Base-by-base conservation (phyloP, 1,139 yeast genomes). In the Tardiomyces digboiensis region DNA sequence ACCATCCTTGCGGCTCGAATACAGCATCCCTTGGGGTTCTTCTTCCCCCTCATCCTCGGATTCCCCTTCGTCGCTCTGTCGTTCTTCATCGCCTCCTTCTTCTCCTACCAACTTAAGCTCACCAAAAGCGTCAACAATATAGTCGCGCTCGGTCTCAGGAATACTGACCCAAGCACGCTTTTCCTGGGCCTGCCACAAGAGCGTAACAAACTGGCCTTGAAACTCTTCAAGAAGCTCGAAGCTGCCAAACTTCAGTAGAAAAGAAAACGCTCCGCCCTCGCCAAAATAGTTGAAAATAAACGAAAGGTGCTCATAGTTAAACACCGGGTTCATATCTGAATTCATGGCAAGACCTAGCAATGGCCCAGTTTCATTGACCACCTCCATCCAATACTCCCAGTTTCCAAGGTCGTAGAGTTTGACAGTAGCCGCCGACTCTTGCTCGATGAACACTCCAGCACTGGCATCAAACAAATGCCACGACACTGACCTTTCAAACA, bases 231-330 rank as follows among this genome's bases (percentile, higher is more conserved):
- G 68, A 0, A 61, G 61, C 1, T 66, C 67, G 18, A 64, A 59
- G 38, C 62, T 57, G 0, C 53, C 52, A 55, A 87, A 85, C 54
- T 72, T 75, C 36, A 85, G 52, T 48, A 83, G 67, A 75, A 84
- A 84, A 0, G 95, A 81, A 41, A 70, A 68, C 0, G 76, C 71
- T 2, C 67, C 63, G 13, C 59, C 66, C 3, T 56, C 62, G 2
- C 66, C 56, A 26, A 66, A 67, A 50, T 75, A 71, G 56, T 83
- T 83, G 71, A 86, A 87, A 29, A 82, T 73, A 54, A 87, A 83
- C 0, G 85, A 72, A 10, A 62, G 51, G 29, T 73, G 71, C 36
- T 75, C 79, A 47, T 68, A 72, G 55, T 81, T 78, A 58, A 85
- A 82, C 13, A 76, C 71, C 1, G 94, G 88, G 53, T 75, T 80